Conservation (phyloP, 169 alveolate genomes). For the Eimeria acervulina region DNA sequence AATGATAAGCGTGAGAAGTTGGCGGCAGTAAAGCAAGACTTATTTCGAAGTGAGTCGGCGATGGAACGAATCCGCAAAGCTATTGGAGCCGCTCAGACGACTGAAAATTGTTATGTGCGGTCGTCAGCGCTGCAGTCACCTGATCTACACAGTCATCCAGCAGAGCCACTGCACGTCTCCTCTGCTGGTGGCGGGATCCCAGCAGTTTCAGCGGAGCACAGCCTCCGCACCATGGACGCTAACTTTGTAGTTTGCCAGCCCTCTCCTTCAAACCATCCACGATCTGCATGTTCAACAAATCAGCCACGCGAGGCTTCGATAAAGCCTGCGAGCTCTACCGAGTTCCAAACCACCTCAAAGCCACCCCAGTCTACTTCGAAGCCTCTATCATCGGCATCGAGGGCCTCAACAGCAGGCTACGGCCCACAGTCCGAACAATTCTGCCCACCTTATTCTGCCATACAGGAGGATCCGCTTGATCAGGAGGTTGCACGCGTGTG, state of each 20-base stretch:
- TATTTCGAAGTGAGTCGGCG: constrained; percentile 52
- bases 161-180: not conserved
- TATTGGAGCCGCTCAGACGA: constrained; percentile 22
- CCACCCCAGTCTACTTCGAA: not conserved
- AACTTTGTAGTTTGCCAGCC: not conserved
- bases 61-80: constrained; percentile 77
- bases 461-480: constrained; percentile 40
- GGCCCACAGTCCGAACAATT: not conserved
- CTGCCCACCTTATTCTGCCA: constrained; percentile 38
- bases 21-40: constrained; percentile 76
- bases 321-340: not conserved
- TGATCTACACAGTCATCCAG: not conserved
- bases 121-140: constrained; percentile 54
- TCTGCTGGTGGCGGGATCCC: constrained; percentile 39
- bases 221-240: constrained; percentile 63
- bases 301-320: not conserved
- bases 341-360: not conserved
- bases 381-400: constrained; percentile 10
- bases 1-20: constrained; percentile 78
- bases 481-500: constrained; percentile 29
- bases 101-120: constrained; percentile 68
- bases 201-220: constrained; percentile 40
- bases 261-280: not conserved
- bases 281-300: not conserved
- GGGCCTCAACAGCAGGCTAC: not conserved